phyloP scores from a whole-genome alignment of 768 basidiomycete genomes.

The Tylopilus plumbeoviolaceoides region DNA sequence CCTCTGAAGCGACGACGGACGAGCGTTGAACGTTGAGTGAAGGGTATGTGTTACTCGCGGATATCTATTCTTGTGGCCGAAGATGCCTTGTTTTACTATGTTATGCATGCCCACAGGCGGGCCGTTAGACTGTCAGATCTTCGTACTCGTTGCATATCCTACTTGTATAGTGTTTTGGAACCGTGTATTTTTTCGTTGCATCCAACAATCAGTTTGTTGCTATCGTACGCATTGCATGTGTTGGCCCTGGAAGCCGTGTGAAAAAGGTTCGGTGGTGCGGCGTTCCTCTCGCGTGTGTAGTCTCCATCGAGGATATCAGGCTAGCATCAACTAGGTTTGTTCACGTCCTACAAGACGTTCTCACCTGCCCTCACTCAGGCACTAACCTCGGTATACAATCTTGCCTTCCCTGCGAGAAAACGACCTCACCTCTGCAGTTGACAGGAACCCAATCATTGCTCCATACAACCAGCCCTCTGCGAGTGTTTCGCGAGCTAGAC shows the following conservation, averaged over 20 bases:
- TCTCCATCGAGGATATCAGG: conserved; percentile 28
- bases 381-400: conserved; percentile 3
- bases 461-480: conserved; percentile 12
- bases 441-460: conserved; percentile 14
- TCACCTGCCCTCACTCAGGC: neutral
- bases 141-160: conserved; percentile 21
- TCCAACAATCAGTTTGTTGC: conserved; percentile 4
- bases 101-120: conserved; percentile 9
- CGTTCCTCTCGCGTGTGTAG: conserved; percentile 14
- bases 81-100: conserved; percentile 12
- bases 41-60: conserved; percentile 12
- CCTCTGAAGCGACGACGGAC: conserved; percentile 53
- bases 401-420: neutral
- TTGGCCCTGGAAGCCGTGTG: conserved; percentile 15
- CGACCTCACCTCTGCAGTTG: conserved; percentile 10
- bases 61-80: conserved; percentile 23
- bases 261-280: conserved; percentile 19
- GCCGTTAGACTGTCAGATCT: conserved; percentile 5
- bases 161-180: conserved; percentile 33
- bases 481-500: conserved; percentile 15
- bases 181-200: conserved; percentile 23
- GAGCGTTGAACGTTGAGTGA: conserved; percentile 22
- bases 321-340: conserved; percentile 23
- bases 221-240: neutral
- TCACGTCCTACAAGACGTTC: conserved; percentile 8